phyloP scores from a whole-genome alignment of 495 filamentous ascomycete genomes.

The Tuber borchii region DNA sequence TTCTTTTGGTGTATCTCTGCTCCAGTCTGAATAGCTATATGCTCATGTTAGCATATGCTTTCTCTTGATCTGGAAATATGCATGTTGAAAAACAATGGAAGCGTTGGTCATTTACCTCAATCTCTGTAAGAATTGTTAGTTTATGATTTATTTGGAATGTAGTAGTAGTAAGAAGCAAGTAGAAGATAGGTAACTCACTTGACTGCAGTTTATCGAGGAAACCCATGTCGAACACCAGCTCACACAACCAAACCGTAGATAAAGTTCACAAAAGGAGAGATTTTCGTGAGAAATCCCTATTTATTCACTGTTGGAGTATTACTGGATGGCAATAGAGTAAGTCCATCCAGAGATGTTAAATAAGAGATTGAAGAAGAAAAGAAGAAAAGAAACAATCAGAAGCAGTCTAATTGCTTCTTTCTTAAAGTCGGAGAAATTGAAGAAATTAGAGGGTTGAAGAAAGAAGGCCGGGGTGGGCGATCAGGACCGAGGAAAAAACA shows the following conservation, averaged over 20 bases:
- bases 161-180: neutral
- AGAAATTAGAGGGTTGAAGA: neutral
- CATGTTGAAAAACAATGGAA: neutral
- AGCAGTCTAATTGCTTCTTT: neutral
- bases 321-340: no score
- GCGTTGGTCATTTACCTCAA: constrained; percentile 26
- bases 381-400: constrained; percentile 9
- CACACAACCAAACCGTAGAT: constrained; percentile 17
- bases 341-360: no score
- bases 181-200: constrained; percentile 45
- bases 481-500: constrained; percentile 1
- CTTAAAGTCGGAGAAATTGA: neutral
- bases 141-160: constrained; percentile 11
- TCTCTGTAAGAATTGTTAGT: constrained; percentile 23
- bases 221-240: constrained; percentile 47
- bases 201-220: constrained; percentile 55
- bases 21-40: constrained; percentile 86
- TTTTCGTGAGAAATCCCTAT: neutral
- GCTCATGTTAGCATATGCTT: neutral
- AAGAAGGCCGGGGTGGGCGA: neutral
- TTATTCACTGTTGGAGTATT: no score
- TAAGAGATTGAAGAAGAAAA: constrained; percentile 6
- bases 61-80: neutral
- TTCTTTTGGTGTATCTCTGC: constrained; percentile 81
- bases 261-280: constrained; percentile 17